A percentile compares a stretch with the other conserved stretches of the same genome.
phyloP scores from a whole-genome alignment of 176 grass and related monocot species.

The Phragmites australis region DNA sequence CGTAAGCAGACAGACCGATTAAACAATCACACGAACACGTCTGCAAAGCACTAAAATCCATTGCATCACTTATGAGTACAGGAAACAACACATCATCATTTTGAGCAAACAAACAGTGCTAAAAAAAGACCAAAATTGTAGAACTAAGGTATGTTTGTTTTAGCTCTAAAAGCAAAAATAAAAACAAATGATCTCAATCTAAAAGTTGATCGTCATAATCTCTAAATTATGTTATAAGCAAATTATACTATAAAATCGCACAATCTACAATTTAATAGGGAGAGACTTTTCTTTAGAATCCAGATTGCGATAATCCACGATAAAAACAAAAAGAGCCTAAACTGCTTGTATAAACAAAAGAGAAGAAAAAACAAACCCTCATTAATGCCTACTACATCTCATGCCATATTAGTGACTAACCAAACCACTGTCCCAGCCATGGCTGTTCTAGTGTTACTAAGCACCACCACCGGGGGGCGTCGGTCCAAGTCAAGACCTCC shows the following conservation, averaged over 20 bases:
- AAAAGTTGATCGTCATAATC: too few species aligned
- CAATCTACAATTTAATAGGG: too few species aligned
- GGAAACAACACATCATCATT: neutral
- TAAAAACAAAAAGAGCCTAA: neutral
- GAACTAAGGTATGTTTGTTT: too few species aligned
- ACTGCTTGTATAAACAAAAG: conserved; percentile 12
- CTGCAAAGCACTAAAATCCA: neutral
- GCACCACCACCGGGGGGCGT: too few species aligned
- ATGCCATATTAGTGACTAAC: neutral
- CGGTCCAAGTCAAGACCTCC: conserved; percentile 44
- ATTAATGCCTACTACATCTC: conserved; percentile 2
- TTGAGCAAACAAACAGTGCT: neutral
- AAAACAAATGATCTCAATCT: too few species aligned
- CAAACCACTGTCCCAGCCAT: neutral
- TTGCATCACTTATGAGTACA: conserved; percentile 19
- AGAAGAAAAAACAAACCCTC: neutral
- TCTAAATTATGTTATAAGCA: too few species aligned
- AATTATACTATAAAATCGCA: too few species aligned
- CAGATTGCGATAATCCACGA: too few species aligned
- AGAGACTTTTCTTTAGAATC: too few species aligned
- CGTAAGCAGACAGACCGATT: neutral
- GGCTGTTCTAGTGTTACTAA: too few species aligned
- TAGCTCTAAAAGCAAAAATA: too few species aligned
- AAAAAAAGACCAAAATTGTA: neutral
- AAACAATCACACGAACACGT: neutral